Evolutionary conservation across 371 early-diverging fungal species (phyloP).

Genomic region (Mortierella sp.): DNA sequence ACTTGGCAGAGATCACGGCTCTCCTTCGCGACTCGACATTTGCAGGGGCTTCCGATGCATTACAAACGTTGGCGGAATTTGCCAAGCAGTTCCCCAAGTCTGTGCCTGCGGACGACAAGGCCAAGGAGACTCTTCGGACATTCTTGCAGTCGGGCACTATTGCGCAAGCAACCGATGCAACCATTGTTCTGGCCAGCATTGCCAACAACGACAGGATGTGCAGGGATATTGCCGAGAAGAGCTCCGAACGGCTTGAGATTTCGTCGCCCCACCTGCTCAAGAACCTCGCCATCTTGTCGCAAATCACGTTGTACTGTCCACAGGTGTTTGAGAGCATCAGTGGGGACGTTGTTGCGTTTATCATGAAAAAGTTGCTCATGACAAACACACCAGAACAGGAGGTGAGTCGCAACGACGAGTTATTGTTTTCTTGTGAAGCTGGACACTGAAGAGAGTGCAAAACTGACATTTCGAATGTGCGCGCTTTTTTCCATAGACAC

Average conservation of each 20-base stretch:
- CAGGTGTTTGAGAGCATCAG: conserved; percentile 61
- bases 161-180: conserved; percentile 38
- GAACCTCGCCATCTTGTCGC: conserved; percentile 65
- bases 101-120: conserved; percentile 29
- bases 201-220: conserved; percentile 32
- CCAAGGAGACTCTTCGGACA: conserved; percentile 33
- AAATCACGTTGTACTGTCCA: conserved; percentile 70
- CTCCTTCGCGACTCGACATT: conserved; percentile 40
- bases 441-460: background rate
- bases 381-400: conserved; percentile 56
- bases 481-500: conserved; percentile 15
- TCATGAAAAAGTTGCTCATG: conserved; percentile 70
- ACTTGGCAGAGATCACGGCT: conserved; percentile 45
- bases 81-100: conserved; percentile 54
- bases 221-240: conserved; percentile 22
- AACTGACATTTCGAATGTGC: background rate
- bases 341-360: conserved; percentile 63
- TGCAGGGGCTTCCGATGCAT: conserved; percentile 36
- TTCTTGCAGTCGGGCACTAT: conserved; percentile 39
- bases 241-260: conserved; percentile 36
- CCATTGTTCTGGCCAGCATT: conserved; percentile 41
- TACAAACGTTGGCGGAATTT: conserved; percentile 49
- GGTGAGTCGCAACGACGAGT: conserved; percentile 60
- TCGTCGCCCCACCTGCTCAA: conserved; percentile 58
- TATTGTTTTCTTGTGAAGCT: conserved; percentile 35